A percentile compares a stretch with the other conserved stretches of the same genome.
Evolutionary conservation across 495 filamentous ascomycete genomes (phyloP).

Genomic region (Tuber calosporum): DNA sequence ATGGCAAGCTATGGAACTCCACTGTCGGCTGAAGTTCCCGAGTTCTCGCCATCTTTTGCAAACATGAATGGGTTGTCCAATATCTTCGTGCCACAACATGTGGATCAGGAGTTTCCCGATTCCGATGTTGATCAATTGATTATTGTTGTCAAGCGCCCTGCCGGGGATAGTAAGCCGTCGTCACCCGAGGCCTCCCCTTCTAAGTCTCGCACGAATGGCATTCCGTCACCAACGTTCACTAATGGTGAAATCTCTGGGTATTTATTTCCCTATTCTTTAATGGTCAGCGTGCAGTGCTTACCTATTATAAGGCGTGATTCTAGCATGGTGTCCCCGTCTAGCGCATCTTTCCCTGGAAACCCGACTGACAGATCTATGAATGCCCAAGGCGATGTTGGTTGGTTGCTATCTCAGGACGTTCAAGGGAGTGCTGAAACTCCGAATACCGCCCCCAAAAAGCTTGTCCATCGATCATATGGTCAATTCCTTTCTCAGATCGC

Average conservation of each 20-base stretch:
- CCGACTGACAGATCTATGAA: neutral
- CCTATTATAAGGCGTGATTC: slow-evolving; percentile 8
- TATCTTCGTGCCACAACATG: slow-evolving; percentile 11
- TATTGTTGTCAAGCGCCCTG: slow-evolving; percentile 34
- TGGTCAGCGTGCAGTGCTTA: neutral
- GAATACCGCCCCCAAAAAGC: slow-evolving; percentile 10
- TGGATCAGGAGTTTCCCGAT: slow-evolving; percentile 31
- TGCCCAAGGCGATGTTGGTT: slow-evolving; percentile 25
- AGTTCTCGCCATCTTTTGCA: slow-evolving; percentile 58
- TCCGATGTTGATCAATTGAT: slow-evolving; percentile 35
- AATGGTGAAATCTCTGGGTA: slow-evolving; percentile 30
- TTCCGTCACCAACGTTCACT: slow-evolving; percentile 9
- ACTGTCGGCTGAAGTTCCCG: slow-evolving; percentile 67
- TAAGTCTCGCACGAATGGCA: slow-evolving; percentile 21
- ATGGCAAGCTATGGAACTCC: slow-evolving; percentile 46
- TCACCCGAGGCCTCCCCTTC: slow-evolving; percentile 25
- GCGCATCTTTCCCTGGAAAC: neutral
- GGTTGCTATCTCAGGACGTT: slow-evolving; percentile 27
- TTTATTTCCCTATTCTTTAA: neutral
- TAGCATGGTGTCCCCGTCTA: slow-evolving; percentile 9
- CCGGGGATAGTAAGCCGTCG: slow-evolving; percentile 17
- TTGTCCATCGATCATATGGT: slow-evolving; percentile 51
- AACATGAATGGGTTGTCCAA: slow-evolving; percentile 14
- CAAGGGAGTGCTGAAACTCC: slow-evolving; percentile 1
- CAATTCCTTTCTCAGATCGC: slow-evolving; percentile 54